Percentiles rank a stretch among this genome's conserved stretches.
These are phyloP conservation scores for Stemphylium lycopersici DNA, from an alignment of 2,329 filamentous ascomycete genomes.

Conservation along the genomic window DNA sequence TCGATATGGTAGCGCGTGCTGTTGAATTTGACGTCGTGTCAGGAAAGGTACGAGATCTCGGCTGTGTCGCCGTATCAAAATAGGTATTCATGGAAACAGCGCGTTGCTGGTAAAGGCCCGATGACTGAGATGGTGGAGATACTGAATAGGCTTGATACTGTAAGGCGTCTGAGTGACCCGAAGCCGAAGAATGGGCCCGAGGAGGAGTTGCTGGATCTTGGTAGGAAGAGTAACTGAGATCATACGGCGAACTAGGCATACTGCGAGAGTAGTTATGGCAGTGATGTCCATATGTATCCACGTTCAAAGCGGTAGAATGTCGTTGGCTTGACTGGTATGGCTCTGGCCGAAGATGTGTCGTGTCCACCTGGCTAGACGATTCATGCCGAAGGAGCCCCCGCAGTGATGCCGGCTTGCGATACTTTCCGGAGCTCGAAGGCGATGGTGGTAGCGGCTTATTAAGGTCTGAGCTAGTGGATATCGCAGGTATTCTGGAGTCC, in stretches of 20 bases:
- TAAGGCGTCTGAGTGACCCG: constrained; percentile 19
- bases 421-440: constrained; percentile 30
- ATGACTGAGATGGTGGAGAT: constrained; percentile 2
- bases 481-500: constrained; percentile 17
- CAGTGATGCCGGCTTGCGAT: constrained; percentile 30
- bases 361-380: constrained; percentile 28
- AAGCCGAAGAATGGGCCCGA: constrained; percentile 32
- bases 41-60: constrained; percentile 38
- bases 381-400: constrained; percentile 36
- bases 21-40: constrained; percentile 27
- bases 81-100: constrained; percentile 25
- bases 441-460: constrained; percentile 42
- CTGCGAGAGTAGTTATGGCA: constrained; percentile 38
- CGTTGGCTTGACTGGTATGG: constrained; percentile 25
- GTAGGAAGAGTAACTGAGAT: constrained; percentile 16
- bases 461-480: constrained; percentile 30
- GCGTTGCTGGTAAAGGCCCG: constrained; percentile 14
- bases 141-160: constrained; percentile 26
- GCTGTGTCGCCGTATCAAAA: constrained; percentile 28
- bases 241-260: constrained; percentile 44
- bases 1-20: constrained; percentile 24
- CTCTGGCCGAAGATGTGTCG: constrained; percentile 31
- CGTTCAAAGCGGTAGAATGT: constrained; percentile 24
- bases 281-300: constrained; percentile 28
- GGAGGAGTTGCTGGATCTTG: constrained; percentile 19